Base-by-base conservation (phyloP, 2,329 filamentous ascomycete genomes). In the Fusarium begoniae region DNA sequence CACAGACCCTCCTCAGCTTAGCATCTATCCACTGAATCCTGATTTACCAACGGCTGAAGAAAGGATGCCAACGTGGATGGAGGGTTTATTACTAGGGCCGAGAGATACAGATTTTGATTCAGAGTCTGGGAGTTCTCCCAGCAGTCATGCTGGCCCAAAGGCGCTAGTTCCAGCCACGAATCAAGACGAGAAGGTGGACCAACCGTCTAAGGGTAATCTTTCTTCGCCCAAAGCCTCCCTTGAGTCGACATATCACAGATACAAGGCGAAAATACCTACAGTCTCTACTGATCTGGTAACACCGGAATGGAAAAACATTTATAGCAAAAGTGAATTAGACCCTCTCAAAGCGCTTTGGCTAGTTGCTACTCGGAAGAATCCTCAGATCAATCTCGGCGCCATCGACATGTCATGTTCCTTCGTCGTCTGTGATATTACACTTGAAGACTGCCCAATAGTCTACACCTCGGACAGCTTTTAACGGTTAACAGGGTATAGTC, bases 271-370 rank as follows among this genome's bases (percentile, higher is more conserved):
- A 26, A 28, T n/a, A 18, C 3, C 28, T 8, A 13, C 28, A 9
- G 5, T 8, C 10, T 17, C 20, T 48, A 2, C 20, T 8, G 9
- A 22, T n/a, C 0, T 11, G 20, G 2, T 0, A 6, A 12, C 1
- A 11, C 8, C 14, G 2, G 4, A 15, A n/a, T 12, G 3, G 22
- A 50, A 18, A n/a, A 3, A 17, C 10, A 24, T 18, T 5, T 32
- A n/a, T 18, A 24, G 22, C 1, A 6, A 3, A 9, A 18, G 47
- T 8, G 28, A 7, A 1, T 24, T 50, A 4, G 28, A 50, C 22
- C 10, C 7, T 5, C 1, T 18, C 20, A 50, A 18, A 4, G 47
- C 3, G 0, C 47, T 50, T 13, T 9, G 5, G 28, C 47, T 9
- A 4, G 20, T 32, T 13, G 0, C 5, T 2, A 18, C 7, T 18